Percentiles rank a stretch among this genome's conserved stretches.
These are phyloP conservation scores for Chlamydomonas incerta DNA, from an alignment of 139 green algal genomes.

Conservation along the genomic window DNA sequence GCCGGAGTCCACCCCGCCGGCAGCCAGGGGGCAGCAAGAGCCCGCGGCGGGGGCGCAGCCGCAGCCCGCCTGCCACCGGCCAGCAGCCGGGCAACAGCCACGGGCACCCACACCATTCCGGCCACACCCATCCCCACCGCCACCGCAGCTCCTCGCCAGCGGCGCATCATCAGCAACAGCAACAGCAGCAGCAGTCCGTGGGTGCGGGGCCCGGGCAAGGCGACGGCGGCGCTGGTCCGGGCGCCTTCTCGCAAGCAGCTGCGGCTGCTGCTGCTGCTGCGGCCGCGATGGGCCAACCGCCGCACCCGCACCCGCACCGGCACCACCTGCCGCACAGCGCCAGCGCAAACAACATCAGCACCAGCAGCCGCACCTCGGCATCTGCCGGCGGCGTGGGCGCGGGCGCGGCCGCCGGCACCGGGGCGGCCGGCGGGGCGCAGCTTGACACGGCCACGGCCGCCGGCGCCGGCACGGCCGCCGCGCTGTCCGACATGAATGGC, in stretches of 20 bases:
- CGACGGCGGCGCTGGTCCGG: background rate
- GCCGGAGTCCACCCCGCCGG: conserved; percentile 7
- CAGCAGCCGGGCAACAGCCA: background rate
- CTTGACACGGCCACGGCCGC: too few relatives aligned
- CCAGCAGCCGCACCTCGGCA: conserved; percentile 12
- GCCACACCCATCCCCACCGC: background rate
- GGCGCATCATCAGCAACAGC: background rate
- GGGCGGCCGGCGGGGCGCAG: background rate
- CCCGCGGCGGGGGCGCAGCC: conserved; percentile 1
- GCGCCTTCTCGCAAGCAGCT: too few relatives aligned
- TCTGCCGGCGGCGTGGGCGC: background rate
- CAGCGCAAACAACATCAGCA: conserved; percentile 16
- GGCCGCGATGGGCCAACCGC: background rate
- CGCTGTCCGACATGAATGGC: too few relatives aligned
- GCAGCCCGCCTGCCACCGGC: background rate
- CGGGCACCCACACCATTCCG: background rate
- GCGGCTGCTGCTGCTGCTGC: background rate
- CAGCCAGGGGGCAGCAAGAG: background rate
- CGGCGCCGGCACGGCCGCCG: too few relatives aligned
- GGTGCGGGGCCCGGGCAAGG: background rate
- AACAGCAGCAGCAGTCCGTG: background rate
- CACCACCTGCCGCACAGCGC: background rate
- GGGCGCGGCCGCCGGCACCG: background rate
- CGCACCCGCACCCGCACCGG: too few relatives aligned
- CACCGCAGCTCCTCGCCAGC: background rate